Percentiles rank a stretch among this genome's conserved stretches.
These are phyloP conservation scores for Ulmus americana DNA, from an alignment of 331 rosid species.

Conservation along the genomic window DNA sequence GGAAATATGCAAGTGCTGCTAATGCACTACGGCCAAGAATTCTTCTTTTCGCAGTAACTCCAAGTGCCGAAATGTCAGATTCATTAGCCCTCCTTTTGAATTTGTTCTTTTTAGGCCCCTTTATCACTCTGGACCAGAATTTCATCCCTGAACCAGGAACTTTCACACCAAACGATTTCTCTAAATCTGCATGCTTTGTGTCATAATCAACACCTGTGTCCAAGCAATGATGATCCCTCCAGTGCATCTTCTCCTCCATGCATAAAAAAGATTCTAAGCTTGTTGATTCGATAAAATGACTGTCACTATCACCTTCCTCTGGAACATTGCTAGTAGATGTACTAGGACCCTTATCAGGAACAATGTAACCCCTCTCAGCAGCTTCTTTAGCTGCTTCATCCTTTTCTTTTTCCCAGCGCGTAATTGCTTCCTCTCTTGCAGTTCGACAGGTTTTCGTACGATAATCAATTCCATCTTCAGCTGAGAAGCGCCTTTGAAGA, in stretches of 20 bases:
- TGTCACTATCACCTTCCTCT: conserved; percentile 31
- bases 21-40: conserved; percentile 61
- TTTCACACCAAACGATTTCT: conserved; percentile 65
- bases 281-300: conserved; percentile 27
- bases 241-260: conserved; percentile 56
- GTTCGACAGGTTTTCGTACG: conserved; percentile 62
- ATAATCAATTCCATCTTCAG: conserved; percentile 68
- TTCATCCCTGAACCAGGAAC: conserved; percentile 57
- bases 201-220: conserved; percentile 77
- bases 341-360: conserved; percentile 43
- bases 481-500: conserved; percentile 38
- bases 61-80: conserved; percentile 44
- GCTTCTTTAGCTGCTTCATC: conserved; percentile 67
- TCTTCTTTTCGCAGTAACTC: conserved; percentile 48
- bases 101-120: conserved; percentile 40
- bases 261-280: conserved; percentile 41
- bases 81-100: conserved; percentile 58
- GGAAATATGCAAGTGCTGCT: conserved; percentile 58
- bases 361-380: conserved; percentile 66
- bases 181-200: conserved; percentile 72
- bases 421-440: conserved; percentile 60
- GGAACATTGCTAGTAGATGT: conserved; percentile 30
- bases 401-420: conserved; percentile 45
- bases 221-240: conserved; percentile 58
- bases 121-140: conserved; percentile 54